These are phyloP conservation scores for Picochlorum sp. DNA, from an alignment of 139 green algal species.

Conservation along the genomic window DNA sequence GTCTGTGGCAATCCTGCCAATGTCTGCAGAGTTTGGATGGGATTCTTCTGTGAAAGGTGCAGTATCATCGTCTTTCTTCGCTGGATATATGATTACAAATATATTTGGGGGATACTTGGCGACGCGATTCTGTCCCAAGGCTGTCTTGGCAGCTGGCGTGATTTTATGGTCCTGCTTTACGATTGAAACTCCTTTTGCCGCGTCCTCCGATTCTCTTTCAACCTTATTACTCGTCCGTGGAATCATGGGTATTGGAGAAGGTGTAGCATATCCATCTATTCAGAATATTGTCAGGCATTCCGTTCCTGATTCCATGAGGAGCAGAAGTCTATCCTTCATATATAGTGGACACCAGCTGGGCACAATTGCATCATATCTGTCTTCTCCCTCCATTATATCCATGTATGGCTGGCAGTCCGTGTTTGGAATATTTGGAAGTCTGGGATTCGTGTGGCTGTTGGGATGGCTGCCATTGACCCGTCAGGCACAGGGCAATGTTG, in stretches of 20 bases:
- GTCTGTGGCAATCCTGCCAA: conserved; percentile 63
- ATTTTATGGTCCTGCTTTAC: conserved; percentile 70
- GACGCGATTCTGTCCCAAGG: conserved; percentile 40
- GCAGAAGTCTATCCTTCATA: conserved; percentile 39
- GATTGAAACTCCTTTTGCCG: conserved; percentile 55
- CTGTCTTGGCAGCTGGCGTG: conserved; percentile 54
- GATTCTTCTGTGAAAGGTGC: conserved; percentile 55
- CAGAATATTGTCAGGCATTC: conserved; percentile 44
- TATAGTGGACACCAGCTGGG: conserved; percentile 50
- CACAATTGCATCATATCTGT: conserved; percentile 50
- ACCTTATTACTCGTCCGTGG: conserved; percentile 25
- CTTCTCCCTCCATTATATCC: conserved; percentile 47
- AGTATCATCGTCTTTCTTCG: conserved; percentile 57
- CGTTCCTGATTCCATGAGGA: conserved; percentile 35
- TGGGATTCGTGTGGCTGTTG: conserved; percentile 56
- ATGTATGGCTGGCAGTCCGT: conserved; percentile 42
- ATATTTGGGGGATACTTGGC: conserved; percentile 43
- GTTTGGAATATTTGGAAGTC: conserved; percentile 51
- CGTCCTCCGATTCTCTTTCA: conserved; percentile 18
- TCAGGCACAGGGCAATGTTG: neutral
- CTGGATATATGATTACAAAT: conserved; percentile 67
- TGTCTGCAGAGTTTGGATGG: conserved; percentile 60
- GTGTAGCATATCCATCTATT: conserved; percentile 72
- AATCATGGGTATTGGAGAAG: conserved; percentile 68
- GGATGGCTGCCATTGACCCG: conserved; percentile 38